A percentile compares a stretch with the other conserved stretches of the same genome.
phyloP scores from a whole-genome alignment of 2,329 filamentous ascomycete species.

The Colletotrichum tabaci region DNA sequence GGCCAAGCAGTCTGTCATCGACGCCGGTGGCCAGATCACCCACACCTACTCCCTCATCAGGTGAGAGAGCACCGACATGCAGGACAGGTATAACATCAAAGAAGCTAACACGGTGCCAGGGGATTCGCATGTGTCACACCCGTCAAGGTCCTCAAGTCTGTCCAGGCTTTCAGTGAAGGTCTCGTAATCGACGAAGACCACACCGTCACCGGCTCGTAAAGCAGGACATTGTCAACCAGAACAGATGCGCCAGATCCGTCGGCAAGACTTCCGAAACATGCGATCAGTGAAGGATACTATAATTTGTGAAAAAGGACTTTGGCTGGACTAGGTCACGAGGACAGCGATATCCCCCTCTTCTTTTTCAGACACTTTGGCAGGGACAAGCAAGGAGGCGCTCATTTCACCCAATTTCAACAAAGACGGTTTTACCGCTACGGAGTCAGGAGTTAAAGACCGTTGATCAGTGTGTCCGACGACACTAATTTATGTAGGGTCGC shows the following conservation, averaged over 20 bases:
- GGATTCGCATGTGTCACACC: conserved; percentile 85
- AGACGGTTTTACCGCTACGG: conserved; percentile 33
- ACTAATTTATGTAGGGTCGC: conserved; percentile 11
- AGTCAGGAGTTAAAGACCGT: conserved; percentile 36
- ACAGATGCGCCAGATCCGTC: background rate
- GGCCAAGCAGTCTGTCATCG: conserved; percentile 79
- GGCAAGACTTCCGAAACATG: conserved; percentile 11
- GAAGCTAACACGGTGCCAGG: conserved; percentile 61
- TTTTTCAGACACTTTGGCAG: conserved; percentile 32
- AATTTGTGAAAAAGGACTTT: conserved; percentile 34
- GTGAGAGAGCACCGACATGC: conserved; percentile 62
- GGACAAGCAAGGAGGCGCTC: conserved; percentile 37
- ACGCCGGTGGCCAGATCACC: conserved; percentile 82
- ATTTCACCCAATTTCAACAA: conserved; percentile 29
- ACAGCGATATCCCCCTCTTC: conserved; percentile 40
- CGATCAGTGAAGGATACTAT: conserved; percentile 20
- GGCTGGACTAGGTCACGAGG: conserved; percentile 40
- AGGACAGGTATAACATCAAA: no score
- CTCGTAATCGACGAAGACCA: conserved; percentile 82
- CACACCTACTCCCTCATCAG: conserved; percentile 80
- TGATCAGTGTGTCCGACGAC: conserved; percentile 7
- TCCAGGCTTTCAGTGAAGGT: conserved; percentile 70
- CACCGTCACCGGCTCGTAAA: conserved; percentile 64
- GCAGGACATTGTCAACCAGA: conserved; percentile 4
- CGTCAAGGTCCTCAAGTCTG: conserved; percentile 75